Conservation (phyloP, 805 yeast genomes). For the Saccharomycodes ludwigii region DNA sequence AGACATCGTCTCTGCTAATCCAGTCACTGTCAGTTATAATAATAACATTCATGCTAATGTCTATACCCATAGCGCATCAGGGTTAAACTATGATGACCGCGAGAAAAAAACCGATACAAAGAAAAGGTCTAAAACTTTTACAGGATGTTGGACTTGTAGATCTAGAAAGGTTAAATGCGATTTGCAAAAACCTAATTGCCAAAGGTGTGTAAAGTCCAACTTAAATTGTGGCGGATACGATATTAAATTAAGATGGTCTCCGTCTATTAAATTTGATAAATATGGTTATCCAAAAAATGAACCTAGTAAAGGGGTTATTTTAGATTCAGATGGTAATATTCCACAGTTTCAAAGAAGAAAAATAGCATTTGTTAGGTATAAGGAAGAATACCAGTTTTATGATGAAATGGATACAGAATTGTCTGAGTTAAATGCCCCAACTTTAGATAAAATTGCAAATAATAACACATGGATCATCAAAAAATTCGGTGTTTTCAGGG, state of each 20-base stretch:
- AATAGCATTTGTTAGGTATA: slow-evolving; percentile 64
- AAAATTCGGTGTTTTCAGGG: slow-evolving; percentile 75
- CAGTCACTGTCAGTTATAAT: too few species aligned
- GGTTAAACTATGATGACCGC: too few species aligned
- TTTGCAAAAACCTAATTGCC: slow-evolving; percentile 54
- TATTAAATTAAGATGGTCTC: slow-evolving; percentile 65
- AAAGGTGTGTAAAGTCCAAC: slow-evolving; percentile 56
- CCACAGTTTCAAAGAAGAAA: slow-evolving; percentile 58
- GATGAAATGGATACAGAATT: slow-evolving; percentile 74
- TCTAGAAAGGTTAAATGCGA: slow-evolving; percentile 75
- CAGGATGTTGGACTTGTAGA: slow-evolving; percentile 85
- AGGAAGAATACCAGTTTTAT: slow-evolving; percentile 54
- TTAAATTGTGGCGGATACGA: slow-evolving; percentile 73
- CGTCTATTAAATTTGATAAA: slow-evolving; percentile 38
- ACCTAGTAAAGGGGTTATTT: slow-evolving; percentile 8
- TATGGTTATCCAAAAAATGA: slow-evolving; percentile 27
- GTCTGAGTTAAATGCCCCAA: slow-evolving; percentile 32
- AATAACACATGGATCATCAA: slow-evolving; percentile 47
- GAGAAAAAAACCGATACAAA: slow-evolving; percentile 5
- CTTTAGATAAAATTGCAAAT: slow-evolving; percentile 27
- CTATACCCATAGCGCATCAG: too few species aligned
- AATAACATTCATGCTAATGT: too few species aligned
- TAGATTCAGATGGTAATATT: slow-evolving; percentile 19
- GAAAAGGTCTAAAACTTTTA: slow-evolving; percentile 56
- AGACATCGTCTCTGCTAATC: too few species aligned